phyloP scores from a whole-genome alignment of 768 basidiomycete genomes.

The Crassisporium funariophilum region DNA sequence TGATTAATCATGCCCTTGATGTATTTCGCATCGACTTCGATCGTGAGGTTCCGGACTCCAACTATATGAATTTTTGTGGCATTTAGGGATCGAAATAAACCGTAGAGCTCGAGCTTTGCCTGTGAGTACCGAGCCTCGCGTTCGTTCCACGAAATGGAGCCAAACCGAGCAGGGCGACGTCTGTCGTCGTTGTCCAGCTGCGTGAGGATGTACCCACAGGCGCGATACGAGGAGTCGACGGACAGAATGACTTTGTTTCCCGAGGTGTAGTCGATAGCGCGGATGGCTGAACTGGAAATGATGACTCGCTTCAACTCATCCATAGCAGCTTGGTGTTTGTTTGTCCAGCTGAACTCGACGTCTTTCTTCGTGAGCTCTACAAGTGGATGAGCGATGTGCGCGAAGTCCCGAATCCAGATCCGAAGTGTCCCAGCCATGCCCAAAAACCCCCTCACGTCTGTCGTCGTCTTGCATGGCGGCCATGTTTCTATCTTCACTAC shows the following conservation, averaged over 20 bases:
- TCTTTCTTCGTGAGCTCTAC: slow-evolving; percentile 25
- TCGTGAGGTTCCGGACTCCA: too few relatives aligned
- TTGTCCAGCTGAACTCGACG: slow-evolving; percentile 21
- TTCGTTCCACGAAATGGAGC: slow-evolving; percentile 16
- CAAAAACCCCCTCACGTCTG: slow-evolving; percentile 23
- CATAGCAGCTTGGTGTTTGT: too few relatives aligned
- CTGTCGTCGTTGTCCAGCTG: too few relatives aligned
- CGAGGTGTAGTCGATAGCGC: too few relatives aligned
- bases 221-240: too few relatives aligned
- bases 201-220: too few relatives aligned
- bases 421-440: slow-evolving; percentile 19
- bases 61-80: too few relatives aligned
- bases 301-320: too few relatives aligned
- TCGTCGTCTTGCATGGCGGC: slow-evolving; percentile 18
- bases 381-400: slow-evolving; percentile 12
- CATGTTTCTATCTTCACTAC: slow-evolving; percentile 27
- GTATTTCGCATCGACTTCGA: too few relatives aligned
- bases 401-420: slow-evolving; percentile 28
- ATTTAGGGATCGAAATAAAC: slow-evolving; percentile 25
- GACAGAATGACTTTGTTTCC: too few relatives aligned
- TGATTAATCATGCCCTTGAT: too few relatives aligned
- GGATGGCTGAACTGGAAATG: too few relatives aligned
- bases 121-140: slow-evolving; percentile 25
- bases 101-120: slow-evolving; percentile 37
- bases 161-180: slow-evolving; percentile 16